These are phyloP conservation scores for Neofusicoccum kwambonambiense DNA, from an alignment of 2,329 filamentous ascomycete genomes.

Conservation along the genomic window DNA sequence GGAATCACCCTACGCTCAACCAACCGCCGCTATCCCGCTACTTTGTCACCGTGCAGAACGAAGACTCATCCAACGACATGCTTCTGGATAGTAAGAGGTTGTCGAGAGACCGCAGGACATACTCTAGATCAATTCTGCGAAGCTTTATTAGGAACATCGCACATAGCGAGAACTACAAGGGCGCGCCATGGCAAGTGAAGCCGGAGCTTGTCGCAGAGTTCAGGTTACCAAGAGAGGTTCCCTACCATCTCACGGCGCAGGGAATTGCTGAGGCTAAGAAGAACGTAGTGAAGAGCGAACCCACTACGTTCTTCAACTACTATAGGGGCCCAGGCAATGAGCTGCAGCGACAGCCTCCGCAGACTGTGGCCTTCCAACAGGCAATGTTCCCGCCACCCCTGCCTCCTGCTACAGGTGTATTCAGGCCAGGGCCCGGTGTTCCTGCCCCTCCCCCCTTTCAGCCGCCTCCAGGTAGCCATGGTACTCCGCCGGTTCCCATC, in stretches of 20 bases:
- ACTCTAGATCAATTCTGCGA: conserved; percentile 90
- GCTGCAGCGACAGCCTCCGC: conserved; percentile 12
- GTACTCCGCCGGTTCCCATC: neutral
- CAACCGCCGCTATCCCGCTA: conserved; percentile 65
- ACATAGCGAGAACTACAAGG: conserved; percentile 87
- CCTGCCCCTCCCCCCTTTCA: conserved; percentile 10
- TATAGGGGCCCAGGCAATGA: conserved; percentile 4
- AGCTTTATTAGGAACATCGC: conserved; percentile 95
- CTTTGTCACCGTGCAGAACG: conserved; percentile 11
- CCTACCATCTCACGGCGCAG: conserved; percentile 44
- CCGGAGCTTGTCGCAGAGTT: conserved; percentile 78
- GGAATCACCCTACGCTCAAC: conserved; percentile 64
- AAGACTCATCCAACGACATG: conserved; percentile 44
- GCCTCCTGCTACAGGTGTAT: neutral
- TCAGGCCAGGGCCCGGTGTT: conserved; percentile 7
- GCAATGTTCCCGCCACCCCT: neutral
- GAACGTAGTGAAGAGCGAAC: conserved; percentile 53
- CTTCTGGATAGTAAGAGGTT: conserved; percentile 58
- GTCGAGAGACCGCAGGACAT: conserved; percentile 82
- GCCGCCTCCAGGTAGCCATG: neutral
- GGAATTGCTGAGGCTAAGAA: conserved; percentile 55
- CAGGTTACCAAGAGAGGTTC: conserved; percentile 83
- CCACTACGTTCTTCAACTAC: conserved; percentile 17
- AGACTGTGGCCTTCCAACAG: conserved; percentile 6
- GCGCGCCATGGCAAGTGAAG: conserved; percentile 96